These are phyloP conservation scores for Xylaria digitata DNA, from an alignment of 2,329 filamentous ascomycete species.

Conservation along the genomic window DNA sequence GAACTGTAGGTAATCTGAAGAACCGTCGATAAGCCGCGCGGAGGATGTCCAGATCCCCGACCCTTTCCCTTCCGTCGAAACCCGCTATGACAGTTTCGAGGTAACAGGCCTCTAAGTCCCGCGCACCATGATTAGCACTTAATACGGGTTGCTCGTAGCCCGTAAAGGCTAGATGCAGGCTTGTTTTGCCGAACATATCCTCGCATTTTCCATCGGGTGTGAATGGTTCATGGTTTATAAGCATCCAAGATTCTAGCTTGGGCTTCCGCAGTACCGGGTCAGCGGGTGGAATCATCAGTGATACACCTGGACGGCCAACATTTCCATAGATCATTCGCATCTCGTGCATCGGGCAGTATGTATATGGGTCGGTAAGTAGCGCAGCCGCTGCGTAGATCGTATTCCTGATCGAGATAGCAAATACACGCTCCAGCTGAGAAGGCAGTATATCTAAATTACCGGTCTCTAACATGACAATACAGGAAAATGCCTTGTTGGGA, in stretches of 20 bases:
- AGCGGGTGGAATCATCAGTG: slow-evolving; percentile 12
- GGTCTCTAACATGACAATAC: slow-evolving; percentile 13
- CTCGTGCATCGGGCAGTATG: neutral
- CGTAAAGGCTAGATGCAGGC: slow-evolving; percentile 22
- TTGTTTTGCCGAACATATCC: slow-evolving; percentile 11
- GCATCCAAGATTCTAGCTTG: slow-evolving; percentile 7
- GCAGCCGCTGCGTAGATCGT: slow-evolving; percentile 15
- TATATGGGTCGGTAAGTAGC: slow-evolving; percentile 15
- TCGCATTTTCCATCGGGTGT: neutral
- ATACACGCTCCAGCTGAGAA: no score
- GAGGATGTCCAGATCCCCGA: slow-evolving; percentile 23
- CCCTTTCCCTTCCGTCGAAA: slow-evolving; percentile 18
- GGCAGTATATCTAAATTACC: slow-evolving; percentile 2
- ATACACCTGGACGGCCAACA: slow-evolving; percentile 19
- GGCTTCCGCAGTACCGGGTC: slow-evolving; percentile 9
- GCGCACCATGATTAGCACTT: neutral
- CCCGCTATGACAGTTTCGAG: slow-evolving; percentile 15
- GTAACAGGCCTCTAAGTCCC: slow-evolving; percentile 10
- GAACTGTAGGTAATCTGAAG: neutral
- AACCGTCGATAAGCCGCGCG: neutral
- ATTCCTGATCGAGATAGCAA: slow-evolving; percentile 15
- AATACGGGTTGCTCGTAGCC: slow-evolving; percentile 24
- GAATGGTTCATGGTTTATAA: slow-evolving; percentile 20
- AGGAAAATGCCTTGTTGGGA: slow-evolving; percentile 21
- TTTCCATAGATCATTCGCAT: slow-evolving; percentile 21